Conservation (phyloP, 805 yeast species). For the Vanderwaltozyma yarrowii region DNA sequence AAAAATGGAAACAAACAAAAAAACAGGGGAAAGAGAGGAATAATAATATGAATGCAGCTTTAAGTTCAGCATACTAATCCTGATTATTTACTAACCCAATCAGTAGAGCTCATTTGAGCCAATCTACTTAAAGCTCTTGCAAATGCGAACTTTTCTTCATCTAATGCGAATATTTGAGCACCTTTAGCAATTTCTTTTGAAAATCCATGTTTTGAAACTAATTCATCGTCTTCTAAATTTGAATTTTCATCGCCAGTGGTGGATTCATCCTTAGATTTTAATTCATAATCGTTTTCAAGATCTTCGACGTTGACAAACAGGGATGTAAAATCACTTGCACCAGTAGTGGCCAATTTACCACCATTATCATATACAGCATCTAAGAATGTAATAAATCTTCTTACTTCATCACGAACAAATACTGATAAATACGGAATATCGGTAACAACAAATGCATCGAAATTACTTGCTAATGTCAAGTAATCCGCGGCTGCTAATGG, state of each 20-base stretch:
- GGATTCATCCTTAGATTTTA: conserved; percentile 9
- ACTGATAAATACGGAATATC: conserved; percentile 84
- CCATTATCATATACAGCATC: conserved; percentile 94
- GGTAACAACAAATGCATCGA: conserved; percentile 73
- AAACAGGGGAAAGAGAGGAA: not conserved
- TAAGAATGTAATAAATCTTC: conserved; percentile 87
- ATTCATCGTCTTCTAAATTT: conserved; percentile 30
- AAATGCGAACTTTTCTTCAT: conserved; percentile 94
- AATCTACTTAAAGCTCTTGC: conserved; percentile 88
- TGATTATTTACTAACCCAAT: conserved; percentile 57
- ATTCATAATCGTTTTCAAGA: conserved; percentile 31
- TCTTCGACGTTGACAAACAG: conserved; percentile 78
- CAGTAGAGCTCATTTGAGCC: conserved; percentile 87
- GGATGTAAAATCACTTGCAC: conserved; percentile 74
- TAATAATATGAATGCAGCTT: not conserved
- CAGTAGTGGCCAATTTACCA: conserved; percentile 79
- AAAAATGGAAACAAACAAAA: too few relatives aligned
- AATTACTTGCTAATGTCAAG: conserved; percentile 66
- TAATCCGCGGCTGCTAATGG: conserved; percentile 94
- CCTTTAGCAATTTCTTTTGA: conserved; percentile 60
- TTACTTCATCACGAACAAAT: conserved; percentile 68
- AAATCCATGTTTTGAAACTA: conserved; percentile 69
- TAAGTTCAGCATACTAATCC: too few relatives aligned
- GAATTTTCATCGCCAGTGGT: conserved; percentile 22
- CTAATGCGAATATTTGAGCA: conserved; percentile 73